phyloP scores from a whole-genome alignment of 2,329 filamentous ascomycete genomes.

The Scorias spongiosa region DNA sequence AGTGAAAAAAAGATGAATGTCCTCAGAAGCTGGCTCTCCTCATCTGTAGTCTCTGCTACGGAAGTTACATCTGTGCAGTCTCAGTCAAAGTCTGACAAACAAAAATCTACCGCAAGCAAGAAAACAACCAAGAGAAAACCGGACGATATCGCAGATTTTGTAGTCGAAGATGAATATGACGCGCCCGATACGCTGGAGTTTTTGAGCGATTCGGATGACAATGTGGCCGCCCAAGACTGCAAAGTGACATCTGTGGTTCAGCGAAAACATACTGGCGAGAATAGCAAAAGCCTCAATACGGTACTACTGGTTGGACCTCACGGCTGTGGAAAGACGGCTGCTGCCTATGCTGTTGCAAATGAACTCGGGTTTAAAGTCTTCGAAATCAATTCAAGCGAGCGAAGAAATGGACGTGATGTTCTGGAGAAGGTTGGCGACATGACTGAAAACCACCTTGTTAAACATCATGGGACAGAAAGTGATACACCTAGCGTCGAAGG shows the following conservation, averaged over 20 bases:
- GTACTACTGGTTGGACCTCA: slow-evolving; percentile 80
- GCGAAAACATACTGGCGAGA: no score
- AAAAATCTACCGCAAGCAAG: slow-evolving; percentile 25
- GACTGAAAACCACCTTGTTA: slow-evolving; percentile 86
- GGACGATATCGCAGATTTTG: slow-evolving; percentile 63
- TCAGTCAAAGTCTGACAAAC: slow-evolving; percentile 27
- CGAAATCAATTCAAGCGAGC: slow-evolving; percentile 74
- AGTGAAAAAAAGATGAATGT: slow-evolving; percentile 51
- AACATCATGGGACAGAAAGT: slow-evolving; percentile 26
- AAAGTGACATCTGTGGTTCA: no score
- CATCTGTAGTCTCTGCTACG: slow-evolving; percentile 34
- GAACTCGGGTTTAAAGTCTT: slow-evolving; percentile 90
- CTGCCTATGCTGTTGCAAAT: slow-evolving; percentile 79
- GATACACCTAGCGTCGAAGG: slow-evolving; percentile 19
- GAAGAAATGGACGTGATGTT: slow-evolving; percentile 78
- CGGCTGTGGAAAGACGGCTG: slow-evolving; percentile 85
- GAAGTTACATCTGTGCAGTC: slow-evolving; percentile 58
- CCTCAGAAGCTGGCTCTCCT: slow-evolving; percentile 67
- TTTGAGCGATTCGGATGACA: slow-evolving; percentile 39
- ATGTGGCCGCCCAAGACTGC: no score
- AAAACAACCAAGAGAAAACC: slow-evolving; percentile 45
- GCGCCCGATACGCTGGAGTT: slow-evolving; percentile 52
- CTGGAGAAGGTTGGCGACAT: slow-evolving; percentile 89
- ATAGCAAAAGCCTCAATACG: slow-evolving; percentile 47
- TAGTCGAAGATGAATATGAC: slow-evolving; percentile 68